A percentile compares a stretch with the other conserved stretches of the same genome.
Evolutionary conservation across 2,329 filamentous ascomycete species (phyloP).

Genomic region (Scedosporium apiospermum): DNA sequence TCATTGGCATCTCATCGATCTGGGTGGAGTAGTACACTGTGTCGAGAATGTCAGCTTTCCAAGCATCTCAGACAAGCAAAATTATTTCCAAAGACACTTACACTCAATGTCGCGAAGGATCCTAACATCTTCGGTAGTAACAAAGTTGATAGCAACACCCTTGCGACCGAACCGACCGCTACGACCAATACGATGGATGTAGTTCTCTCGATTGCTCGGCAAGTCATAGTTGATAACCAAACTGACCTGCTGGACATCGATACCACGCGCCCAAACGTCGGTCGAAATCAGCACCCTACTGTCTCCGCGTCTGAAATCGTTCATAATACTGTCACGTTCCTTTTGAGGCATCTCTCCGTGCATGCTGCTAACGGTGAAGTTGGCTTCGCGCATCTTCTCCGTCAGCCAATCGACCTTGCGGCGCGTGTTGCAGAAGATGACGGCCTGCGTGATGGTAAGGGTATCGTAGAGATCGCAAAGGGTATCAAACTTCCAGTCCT

Average conservation of each 20-base stretch:
- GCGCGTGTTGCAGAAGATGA: slow-evolving; percentile 99
- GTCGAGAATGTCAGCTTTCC: not conserved
- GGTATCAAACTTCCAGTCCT: slow-evolving; percentile 99
- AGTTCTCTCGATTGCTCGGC: slow-evolving; percentile 97
- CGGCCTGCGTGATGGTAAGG: slow-evolving; percentile 94
- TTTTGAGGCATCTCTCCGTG: slow-evolving; percentile 99
- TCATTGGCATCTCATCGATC: slow-evolving; percentile 99
- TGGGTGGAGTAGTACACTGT: slow-evolving; percentile 90
- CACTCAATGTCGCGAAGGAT: slow-evolving; percentile 95
- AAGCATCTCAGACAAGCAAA: not conserved
- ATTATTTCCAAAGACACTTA: slow-evolving; percentile 33
- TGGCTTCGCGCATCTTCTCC: slow-evolving; percentile 97
- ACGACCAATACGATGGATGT: slow-evolving; percentile 96
- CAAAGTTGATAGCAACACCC: slow-evolving; percentile 99
- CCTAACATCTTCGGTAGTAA: slow-evolving; percentile 94
- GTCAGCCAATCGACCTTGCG: slow-evolving; percentile 99
- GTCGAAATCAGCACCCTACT: slow-evolving; percentile 94
- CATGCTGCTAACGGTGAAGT: slow-evolving; percentile 98
- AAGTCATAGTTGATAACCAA: slow-evolving; percentile 99
- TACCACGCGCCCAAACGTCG: slow-evolving; percentile 95
- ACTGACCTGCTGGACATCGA: slow-evolving; percentile 97
- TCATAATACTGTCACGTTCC: slow-evolving; percentile 98
- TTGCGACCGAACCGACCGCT: slow-evolving; percentile 94
- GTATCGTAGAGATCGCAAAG: slow-evolving; percentile 98
- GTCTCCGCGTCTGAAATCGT: slow-evolving; percentile 95